Conservation (phyloP, 2,329 filamentous ascomycete species). For the Beauveria sp. region DNA sequence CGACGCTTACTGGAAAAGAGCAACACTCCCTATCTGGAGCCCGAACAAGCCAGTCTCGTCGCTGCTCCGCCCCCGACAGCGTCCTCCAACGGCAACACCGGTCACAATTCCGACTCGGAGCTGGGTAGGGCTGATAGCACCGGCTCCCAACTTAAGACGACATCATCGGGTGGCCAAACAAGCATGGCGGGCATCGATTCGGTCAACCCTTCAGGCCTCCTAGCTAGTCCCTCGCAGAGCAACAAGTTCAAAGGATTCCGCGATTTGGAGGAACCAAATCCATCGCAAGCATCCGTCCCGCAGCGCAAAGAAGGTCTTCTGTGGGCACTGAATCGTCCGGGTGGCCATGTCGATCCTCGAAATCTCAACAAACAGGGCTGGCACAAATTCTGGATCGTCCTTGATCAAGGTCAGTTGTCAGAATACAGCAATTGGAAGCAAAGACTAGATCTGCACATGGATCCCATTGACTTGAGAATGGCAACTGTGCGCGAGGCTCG, state of each 20-base stretch:
- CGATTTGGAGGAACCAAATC: constrained; percentile 79
- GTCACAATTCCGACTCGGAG: constrained; percentile 56
- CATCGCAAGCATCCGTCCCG: constrained; percentile 40
- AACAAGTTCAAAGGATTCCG: constrained; percentile 83
- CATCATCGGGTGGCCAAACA: constrained; percentile 36
- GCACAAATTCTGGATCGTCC: constrained; percentile 99
- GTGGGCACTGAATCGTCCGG: constrained; percentile 89
- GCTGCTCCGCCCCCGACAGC: constrained; percentile 24
- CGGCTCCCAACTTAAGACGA: constrained; percentile 55
- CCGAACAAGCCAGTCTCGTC: constrained; percentile 47
- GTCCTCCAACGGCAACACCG: constrained; percentile 36
- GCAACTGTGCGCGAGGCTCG: constrained; percentile 93
- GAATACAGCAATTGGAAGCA: constrained; percentile 99
- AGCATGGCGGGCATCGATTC: constrained; percentile 33
- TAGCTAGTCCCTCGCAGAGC: constrained; percentile 43
- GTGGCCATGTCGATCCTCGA: constrained; percentile 90
- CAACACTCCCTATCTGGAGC: constrained; percentile 64
- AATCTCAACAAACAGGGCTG: constrained; percentile 95
- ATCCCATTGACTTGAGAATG: constrained; percentile 93
- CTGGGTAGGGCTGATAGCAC: constrained; percentile 68
- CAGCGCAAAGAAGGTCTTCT: constrained; percentile 88
- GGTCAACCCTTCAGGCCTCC: constrained; percentile 50
- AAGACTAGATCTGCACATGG: constrained; percentile 91
- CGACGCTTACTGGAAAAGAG: constrained; percentile 83
- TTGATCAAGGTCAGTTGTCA: constrained; percentile 92